Conservation (phyloP, 2,329 filamentous ascomycete genomes). For the Parasarocladium wereldwijsianum region DNA sequence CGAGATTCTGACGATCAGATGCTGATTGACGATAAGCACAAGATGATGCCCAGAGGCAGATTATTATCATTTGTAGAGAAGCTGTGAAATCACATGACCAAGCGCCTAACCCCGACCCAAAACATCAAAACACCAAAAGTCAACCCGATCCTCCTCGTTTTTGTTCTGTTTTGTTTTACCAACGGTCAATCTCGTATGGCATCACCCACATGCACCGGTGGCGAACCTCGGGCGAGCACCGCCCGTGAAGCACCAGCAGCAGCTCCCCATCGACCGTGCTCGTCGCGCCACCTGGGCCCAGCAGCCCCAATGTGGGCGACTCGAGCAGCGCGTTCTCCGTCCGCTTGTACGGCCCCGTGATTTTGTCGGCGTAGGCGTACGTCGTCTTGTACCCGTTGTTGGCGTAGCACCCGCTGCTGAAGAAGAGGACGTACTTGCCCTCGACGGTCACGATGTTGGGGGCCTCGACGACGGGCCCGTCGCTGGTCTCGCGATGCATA, state of each 20-base stretch:
- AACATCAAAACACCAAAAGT: too few relatives aligned
- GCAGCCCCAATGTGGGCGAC: slow-evolving; percentile 21
- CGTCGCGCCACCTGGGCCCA: slow-evolving; percentile 25
- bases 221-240: slow-evolving; percentile 15
- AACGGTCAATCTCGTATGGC: slow-evolving; percentile 9
- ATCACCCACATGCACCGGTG: slow-evolving; percentile 23
- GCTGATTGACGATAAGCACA: too few relatives aligned
- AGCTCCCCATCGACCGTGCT: slow-evolving; percentile 12
- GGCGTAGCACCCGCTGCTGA: slow-evolving; percentile 44
- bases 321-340: slow-evolving; percentile 17
- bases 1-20: too few relatives aligned
- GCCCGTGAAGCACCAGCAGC: slow-evolving; percentile 21
- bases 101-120: too few relatives aligned
- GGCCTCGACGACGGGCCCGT: slow-evolving; percentile 46
- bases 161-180: too few relatives aligned
- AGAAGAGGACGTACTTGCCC: slow-evolving; percentile 45
- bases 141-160: too few relatives aligned
- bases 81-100: too few relatives aligned
- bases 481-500: slow-evolving; percentile 25
- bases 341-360: slow-evolving; percentile 23
- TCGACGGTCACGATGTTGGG: slow-evolving; percentile 33
- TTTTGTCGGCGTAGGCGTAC: slow-evolving; percentile 33
- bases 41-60: too few relatives aligned
- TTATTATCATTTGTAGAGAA: too few relatives aligned
- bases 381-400: slow-evolving; percentile 41